These are phyloP conservation scores for Heterococcus sp. DNA, from an alignment of 108 stramenopile genomes.

Conservation along the genomic window DNA sequence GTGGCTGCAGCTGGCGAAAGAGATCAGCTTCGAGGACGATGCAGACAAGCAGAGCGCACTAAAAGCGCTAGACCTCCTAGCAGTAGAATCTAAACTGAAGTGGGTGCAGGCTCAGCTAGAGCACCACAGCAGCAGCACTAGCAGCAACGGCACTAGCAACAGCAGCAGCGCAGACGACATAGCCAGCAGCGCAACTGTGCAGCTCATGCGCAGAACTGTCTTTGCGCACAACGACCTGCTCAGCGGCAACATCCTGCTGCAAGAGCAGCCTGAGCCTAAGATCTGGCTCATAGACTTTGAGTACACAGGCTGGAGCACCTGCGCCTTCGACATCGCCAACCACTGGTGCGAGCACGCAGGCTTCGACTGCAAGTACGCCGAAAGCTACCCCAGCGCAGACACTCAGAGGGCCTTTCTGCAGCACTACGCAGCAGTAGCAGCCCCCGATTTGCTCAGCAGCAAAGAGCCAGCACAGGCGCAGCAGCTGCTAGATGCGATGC, in stretches of 20 bases:
- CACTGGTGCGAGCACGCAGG: constrained; percentile 72
- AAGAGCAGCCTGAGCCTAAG: background rate
- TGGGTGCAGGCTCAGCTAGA: constrained; percentile 16
- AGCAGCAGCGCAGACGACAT: background rate
- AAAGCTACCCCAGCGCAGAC: constrained; percentile 57
- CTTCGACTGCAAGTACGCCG: constrained; percentile 58
- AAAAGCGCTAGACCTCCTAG: constrained; percentile 3
- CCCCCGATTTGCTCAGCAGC: background rate
- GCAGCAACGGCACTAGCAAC: background rate
- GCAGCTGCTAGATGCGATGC: constrained; percentile 37
- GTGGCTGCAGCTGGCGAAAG: constrained; percentile 36
- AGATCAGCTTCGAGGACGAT: background rate
- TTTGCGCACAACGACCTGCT: constrained; percentile 63
- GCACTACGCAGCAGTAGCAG: constrained; percentile 43
- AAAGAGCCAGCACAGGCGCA: constrained; percentile 5
- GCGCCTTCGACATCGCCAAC: constrained; percentile 74
- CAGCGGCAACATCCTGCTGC: constrained; percentile 32
- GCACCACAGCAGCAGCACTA: background rate
- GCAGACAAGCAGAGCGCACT: constrained; percentile 8
- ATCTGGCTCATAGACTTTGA: constrained; percentile 72
- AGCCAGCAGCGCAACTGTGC: background rate
- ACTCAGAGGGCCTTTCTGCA: constrained; percentile 56
- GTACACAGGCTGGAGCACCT: constrained; percentile 70
- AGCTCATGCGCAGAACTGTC: constrained; percentile 52
- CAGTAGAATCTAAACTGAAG: constrained; percentile 1